phyloP scores from a whole-genome alignment of 331 rosid species.

The Pyracantha coccinea region DNA sequence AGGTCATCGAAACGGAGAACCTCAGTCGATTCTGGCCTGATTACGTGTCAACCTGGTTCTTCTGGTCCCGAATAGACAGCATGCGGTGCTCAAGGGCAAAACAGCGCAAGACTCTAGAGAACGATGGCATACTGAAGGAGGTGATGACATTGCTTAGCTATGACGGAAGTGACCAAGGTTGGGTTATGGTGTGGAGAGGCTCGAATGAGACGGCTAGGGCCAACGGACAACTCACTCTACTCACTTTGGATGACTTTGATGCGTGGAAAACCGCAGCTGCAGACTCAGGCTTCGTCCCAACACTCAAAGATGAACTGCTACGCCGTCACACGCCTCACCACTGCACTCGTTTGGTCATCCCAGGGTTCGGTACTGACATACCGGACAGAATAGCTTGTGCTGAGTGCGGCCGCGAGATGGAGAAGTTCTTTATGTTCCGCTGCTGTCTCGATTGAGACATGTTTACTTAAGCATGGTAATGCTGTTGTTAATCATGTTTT shows the following conservation, averaged over 20 bases:
- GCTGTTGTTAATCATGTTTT: neutral
- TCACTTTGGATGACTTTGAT: constrained; percentile 23
- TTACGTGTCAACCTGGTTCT: constrained; percentile 58
- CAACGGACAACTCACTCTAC: constrained; percentile 42
- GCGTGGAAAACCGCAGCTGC: constrained; percentile 30
- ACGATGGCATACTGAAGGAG: constrained; percentile 57
- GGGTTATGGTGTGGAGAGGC: constrained; percentile 63
- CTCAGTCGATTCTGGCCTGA: constrained; percentile 52
- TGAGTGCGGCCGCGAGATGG: constrained; percentile 83
- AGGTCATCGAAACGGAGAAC: constrained; percentile 9
- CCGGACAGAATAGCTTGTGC: constrained; percentile 66
- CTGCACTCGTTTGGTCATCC: constrained; percentile 72
- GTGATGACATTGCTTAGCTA: constrained; percentile 69
- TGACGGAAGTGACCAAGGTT: constrained; percentile 73
- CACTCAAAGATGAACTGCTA: constrained; percentile 23
- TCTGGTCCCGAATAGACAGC: constrained; percentile 82
- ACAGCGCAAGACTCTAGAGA: constrained; percentile 33
- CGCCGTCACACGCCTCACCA: constrained; percentile 45
- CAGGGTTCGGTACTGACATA: constrained; percentile 50
- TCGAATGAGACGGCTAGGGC: constrained; percentile 49
- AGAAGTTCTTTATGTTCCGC: constrained; percentile 76
- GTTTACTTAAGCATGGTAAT: neutral
- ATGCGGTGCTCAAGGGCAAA: constrained; percentile 69
- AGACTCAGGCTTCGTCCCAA: constrained; percentile 27
- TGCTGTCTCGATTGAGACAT: constrained; percentile 52